A percentile compares a stretch with the other conserved stretches of the same genome.
Conservation (phyloP, 169 alveolate genomes). For the Plasmodium inui region DNA sequence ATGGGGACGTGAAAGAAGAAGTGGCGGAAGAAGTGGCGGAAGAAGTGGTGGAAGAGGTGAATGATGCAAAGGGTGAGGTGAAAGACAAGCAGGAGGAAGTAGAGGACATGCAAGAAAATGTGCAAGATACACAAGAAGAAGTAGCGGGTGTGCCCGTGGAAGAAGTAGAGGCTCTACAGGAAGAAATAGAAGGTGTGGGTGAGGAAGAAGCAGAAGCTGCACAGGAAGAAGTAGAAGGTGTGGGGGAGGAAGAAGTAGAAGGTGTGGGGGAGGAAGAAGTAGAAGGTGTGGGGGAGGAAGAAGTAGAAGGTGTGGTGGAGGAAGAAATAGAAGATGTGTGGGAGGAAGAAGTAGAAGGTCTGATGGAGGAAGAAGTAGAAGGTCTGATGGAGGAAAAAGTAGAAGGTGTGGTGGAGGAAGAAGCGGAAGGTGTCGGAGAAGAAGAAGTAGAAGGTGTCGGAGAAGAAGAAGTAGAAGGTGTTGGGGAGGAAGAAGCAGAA, state of each 20-base stretch:
- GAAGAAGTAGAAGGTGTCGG: neutral
- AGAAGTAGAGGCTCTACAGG: neutral
- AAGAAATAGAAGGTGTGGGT: neutral
- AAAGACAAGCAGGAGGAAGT: neutral
- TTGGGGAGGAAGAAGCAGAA: neutral
- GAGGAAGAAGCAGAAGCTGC: neutral
- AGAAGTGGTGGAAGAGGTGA: neutral
- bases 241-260: neutral
- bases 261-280: too few species aligned
- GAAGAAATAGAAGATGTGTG: neutral
- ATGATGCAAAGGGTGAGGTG: neutral
- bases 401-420: neutral
- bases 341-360: neutral
- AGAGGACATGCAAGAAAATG: neutral
- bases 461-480: neutral
- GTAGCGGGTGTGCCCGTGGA: neutral
- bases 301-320: neutral
- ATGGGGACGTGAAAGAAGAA: too few species aligned
- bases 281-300: neutral
- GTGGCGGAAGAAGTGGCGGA: too few species aligned
- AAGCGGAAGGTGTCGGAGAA: neutral
- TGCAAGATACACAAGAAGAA: neutral
- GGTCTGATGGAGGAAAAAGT: neutral
- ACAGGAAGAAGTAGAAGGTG: neutral
- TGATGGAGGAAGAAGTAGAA: neutral